Evolutionary conservation across 345 rosid species (phyloP).

Genomic region (Gossypium mustelinum): DNA sequence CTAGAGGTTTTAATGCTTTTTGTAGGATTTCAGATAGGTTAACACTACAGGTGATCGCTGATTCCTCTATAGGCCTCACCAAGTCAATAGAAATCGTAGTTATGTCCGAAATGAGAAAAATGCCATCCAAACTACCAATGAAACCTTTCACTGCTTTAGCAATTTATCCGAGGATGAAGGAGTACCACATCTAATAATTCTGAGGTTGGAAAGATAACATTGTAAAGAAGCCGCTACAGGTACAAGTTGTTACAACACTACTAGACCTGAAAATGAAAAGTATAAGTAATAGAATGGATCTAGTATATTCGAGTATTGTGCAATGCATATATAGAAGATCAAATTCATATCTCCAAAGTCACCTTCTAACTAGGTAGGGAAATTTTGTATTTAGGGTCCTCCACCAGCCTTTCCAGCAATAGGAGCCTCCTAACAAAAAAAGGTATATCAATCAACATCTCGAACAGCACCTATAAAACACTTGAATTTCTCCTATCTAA

Average conservation of each 20-base stretch:
- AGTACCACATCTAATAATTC: constrained; percentile 25
- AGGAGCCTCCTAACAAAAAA: constrained; percentile 51
- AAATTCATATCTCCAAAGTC: constrained; percentile 17
- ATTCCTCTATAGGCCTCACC: constrained; percentile 43
- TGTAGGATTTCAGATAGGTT: constrained; percentile 32
- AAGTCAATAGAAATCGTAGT: constrained; percentile 25
- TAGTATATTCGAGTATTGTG: neutral
- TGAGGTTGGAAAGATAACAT: constrained; percentile 27
- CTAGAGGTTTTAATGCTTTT: constrained; percentile 44
- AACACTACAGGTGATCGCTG: constrained; percentile 44
- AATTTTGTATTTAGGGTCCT: constrained; percentile 35
- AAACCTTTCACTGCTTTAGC: constrained; percentile 17
- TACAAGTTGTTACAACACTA: constrained; percentile 42
- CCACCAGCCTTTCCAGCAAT: constrained; percentile 62
- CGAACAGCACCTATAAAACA: neutral
- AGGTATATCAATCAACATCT: constrained; percentile 7
- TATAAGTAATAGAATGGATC: neutral
- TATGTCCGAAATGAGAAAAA: neutral
- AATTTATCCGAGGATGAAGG: constrained; percentile 5
- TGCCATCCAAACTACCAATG: constrained; percentile 1
- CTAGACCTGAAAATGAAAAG: constrained; percentile 52
- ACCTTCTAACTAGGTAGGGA: constrained; percentile 35
- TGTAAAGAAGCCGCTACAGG: constrained; percentile 38
- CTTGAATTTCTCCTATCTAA: neutral
- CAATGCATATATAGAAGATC: constrained; percentile 2